Conservation (phyloP, 176 grass and related monocot genomes). For the Carex kokanica region DNA sequence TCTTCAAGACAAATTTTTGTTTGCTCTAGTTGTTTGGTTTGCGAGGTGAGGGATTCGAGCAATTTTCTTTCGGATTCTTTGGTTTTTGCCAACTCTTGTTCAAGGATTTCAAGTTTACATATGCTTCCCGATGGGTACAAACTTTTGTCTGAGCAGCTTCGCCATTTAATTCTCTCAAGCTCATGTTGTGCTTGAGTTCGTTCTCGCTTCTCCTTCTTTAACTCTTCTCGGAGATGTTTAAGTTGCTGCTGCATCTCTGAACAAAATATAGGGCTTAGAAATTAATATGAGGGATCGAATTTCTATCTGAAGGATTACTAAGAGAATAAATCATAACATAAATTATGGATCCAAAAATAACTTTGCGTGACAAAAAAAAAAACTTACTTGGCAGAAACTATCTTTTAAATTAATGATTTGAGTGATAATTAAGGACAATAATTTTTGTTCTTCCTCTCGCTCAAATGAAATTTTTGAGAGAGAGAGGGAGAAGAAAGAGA, state of each 20-base stretch:
- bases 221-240: slow-evolving; percentile 54
- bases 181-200: slow-evolving; percentile 43
- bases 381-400: slow-evolving; percentile 3
- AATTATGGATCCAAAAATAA: not conserved
- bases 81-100: slow-evolving; percentile 41
- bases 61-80: slow-evolving; percentile 69
- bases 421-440: not conserved
- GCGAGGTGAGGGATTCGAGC: slow-evolving; percentile 61
- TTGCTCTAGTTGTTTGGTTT: slow-evolving; percentile 89
- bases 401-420: not conserved
- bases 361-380: not conserved
- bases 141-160: slow-evolving; percentile 34
- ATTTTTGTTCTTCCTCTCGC: not conserved
- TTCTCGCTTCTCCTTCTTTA: slow-evolving; percentile 54
- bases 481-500: not conserved
- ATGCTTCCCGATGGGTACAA: slow-evolving; percentile 16
- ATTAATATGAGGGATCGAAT: too few relatives aligned
- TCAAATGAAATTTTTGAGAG: not conserved
- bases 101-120: slow-evolving; percentile 39
- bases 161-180: slow-evolving; percentile 55
- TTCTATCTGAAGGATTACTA: too few relatives aligned
- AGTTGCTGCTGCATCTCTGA: slow-evolving; percentile 46
- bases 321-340: not conserved
- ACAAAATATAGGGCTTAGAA: not conserved
- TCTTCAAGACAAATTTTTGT: slow-evolving; percentile 87